Percentiles rank a stretch among this genome's conserved stretches.
Conservation (phyloP, 176 grass and related monocot genomes). For the Oryza glumipatula region DNA sequence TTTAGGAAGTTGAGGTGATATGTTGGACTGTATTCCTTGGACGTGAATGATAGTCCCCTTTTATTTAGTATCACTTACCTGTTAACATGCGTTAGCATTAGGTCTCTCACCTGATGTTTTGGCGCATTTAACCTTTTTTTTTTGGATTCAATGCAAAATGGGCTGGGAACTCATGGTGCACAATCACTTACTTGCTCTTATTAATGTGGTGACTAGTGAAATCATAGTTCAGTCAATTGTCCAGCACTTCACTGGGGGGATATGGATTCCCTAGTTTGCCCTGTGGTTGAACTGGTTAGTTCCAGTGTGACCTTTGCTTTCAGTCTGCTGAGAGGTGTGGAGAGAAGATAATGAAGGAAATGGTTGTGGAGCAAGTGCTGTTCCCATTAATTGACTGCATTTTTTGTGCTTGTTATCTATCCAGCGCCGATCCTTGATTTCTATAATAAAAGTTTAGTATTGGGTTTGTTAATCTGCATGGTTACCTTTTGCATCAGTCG, state of each 20-base stretch:
- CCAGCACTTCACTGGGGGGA: not conserved
- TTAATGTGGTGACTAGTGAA: not conserved
- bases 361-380: not conserved
- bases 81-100: conserved; percentile 36
- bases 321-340: not conserved
- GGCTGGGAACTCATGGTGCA: not conserved
- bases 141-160: conserved; percentile 38
- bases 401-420: conserved; percentile 23
- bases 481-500: not conserved
- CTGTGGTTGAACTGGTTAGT: not conserved
- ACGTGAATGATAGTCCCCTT: conserved; percentile 32
- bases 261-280: not conserved
- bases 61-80: conserved; percentile 44
- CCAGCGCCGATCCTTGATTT: not conserved
- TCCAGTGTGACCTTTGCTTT: not conserved
- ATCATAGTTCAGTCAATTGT: not conserved
- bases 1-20: conserved; percentile 43
- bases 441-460: not conserved
- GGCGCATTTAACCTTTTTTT: conserved; percentile 5
- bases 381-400: not conserved
- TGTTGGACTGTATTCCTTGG: conserved; percentile 49
- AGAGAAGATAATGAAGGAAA: not conserved
- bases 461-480: conserved; percentile 9
- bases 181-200: not conserved
- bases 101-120: conserved; percentile 26